Conservation (phyloP, 2,329 filamentous ascomycete species). For the Fusarium keratoplasticum region DNA sequence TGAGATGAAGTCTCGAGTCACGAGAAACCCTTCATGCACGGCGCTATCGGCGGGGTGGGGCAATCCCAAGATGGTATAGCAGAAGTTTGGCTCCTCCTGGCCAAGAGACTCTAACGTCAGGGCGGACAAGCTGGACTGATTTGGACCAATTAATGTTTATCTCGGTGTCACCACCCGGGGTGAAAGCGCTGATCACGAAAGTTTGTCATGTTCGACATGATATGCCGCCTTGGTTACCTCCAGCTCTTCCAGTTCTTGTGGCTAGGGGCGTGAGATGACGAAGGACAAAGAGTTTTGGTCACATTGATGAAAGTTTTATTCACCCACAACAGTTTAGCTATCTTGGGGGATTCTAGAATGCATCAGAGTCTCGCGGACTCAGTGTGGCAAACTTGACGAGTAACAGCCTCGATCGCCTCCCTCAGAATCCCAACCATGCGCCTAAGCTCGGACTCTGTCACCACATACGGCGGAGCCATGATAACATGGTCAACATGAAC, state of each 20-base stretch:
- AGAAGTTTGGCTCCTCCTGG: background rate
- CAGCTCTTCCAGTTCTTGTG: background rate
- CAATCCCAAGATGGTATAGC: background rate
- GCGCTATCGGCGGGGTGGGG: constrained; percentile 33
- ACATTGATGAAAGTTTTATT: background rate
- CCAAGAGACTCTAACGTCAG: background rate
- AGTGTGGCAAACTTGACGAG: background rate
- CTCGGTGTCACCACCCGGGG: background rate
- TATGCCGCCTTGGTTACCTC: background rate
- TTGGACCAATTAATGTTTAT: background rate
- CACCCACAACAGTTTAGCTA: background rate
- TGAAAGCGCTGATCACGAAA: background rate
- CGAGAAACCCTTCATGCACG: constrained; percentile 11
- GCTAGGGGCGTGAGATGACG: background rate
- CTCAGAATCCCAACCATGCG: background rate
- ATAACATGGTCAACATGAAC: background rate
- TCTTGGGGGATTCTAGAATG: background rate
- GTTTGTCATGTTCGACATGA: background rate
- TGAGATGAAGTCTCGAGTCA: background rate
- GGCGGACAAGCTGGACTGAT: background rate
- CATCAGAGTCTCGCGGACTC: background rate
- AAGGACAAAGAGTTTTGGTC: background rate
- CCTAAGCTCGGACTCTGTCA: background rate
- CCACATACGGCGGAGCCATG: background rate
- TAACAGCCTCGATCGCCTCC: background rate